A percentile compares a stretch with the other conserved stretches of the same genome.
These are phyloP conservation scores for Kwoniella shandongensis DNA, from an alignment of 768 basidiomycete species.

Conservation along the genomic window DNA sequence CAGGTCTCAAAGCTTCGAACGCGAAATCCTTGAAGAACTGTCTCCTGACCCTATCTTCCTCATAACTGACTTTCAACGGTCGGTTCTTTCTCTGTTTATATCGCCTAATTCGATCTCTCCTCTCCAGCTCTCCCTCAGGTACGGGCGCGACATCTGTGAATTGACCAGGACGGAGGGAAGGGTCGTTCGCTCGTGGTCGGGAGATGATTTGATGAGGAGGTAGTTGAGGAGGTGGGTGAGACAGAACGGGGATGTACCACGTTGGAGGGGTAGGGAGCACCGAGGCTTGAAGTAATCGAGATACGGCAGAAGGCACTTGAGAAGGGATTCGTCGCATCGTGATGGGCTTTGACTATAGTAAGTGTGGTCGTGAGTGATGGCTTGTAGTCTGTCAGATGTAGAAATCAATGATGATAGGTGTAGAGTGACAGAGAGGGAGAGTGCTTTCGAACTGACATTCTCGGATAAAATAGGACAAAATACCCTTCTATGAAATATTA, in stretches of 20 bases:
- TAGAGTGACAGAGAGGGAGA: background rate
- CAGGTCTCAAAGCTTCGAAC: slow-evolving; percentile 85
- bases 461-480: slow-evolving; percentile 16
- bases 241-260: slow-evolving; percentile 81
- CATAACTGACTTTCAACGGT: slow-evolving; percentile 67
- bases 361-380: background rate
- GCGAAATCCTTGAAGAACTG: slow-evolving; percentile 96
- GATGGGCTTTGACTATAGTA: slow-evolving; percentile 1
- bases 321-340: slow-evolving; percentile 61
- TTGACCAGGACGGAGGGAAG: background rate
- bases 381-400: background rate
- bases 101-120: slow-evolving; percentile 36
- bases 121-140: slow-evolving; percentile 10
- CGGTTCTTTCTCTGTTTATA: slow-evolving; percentile 51
- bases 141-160: slow-evolving; percentile 8
- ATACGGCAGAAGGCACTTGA: slow-evolving; percentile 84
- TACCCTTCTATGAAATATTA: background rate
- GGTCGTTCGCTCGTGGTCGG: slow-evolving; percentile 28
- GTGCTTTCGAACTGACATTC: background rate
- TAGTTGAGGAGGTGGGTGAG: slow-evolving; percentile 82
- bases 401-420: too few relatives aligned
- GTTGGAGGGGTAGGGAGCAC: slow-evolving; percentile 67
- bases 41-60: slow-evolving; percentile 79
- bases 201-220: slow-evolving; percentile 70
- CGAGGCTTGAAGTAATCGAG: slow-evolving; percentile 70